phyloP scores from a whole-genome alignment of 495 filamentous ascomycete species.

The Cercophora scortea region DNA sequence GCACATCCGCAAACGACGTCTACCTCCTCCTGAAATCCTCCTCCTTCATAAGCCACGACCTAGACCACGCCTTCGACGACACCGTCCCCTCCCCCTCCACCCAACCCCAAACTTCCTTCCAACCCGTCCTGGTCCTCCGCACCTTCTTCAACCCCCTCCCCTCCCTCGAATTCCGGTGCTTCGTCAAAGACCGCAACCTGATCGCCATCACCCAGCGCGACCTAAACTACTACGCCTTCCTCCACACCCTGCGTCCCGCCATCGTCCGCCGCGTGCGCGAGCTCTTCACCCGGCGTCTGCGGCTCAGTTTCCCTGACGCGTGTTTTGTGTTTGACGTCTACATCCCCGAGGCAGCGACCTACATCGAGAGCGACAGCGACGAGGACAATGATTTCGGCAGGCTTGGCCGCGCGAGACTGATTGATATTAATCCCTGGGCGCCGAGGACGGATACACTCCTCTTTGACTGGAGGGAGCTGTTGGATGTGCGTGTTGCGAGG shows the following conservation, averaged over 20 bases:
- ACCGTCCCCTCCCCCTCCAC: conserved; percentile 36
- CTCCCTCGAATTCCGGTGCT: conserved; percentile 88
- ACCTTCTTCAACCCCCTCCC: conserved; percentile 84
- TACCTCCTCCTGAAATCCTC: conserved; percentile 90
- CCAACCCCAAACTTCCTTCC: conserved; percentile 17
- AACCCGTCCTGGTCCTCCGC: conserved; percentile 62
- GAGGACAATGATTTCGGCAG: conserved; percentile 34
- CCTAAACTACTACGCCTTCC: conserved; percentile 80
- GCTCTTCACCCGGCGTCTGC: conserved; percentile 59
- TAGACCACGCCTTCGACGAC: conserved; percentile 87
- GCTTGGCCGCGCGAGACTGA: conserved; percentile 61
- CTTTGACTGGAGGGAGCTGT: conserved; percentile 84
- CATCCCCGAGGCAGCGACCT: conserved; percentile 64
- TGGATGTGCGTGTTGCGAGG: conserved; percentile 56
- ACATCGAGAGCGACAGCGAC: conserved; percentile 33
- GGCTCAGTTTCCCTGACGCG: conserved; percentile 71
- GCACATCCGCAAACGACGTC: conserved; percentile 76
- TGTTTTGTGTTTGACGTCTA: conserved; percentile 90
- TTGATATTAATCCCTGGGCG: conserved; percentile 96
- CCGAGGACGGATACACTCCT: conserved; percentile 78
- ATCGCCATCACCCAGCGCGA: conserved; percentile 86
- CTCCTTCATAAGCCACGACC: conserved; percentile 87
- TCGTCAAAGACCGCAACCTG: conserved; percentile 70
- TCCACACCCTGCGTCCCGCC: conserved; percentile 54
- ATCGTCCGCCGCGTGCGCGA: conserved; percentile 54